Base-by-base conservation (phyloP, 495 filamentous ascomycete genomes). In the Penicillium robsamsonii region DNA sequence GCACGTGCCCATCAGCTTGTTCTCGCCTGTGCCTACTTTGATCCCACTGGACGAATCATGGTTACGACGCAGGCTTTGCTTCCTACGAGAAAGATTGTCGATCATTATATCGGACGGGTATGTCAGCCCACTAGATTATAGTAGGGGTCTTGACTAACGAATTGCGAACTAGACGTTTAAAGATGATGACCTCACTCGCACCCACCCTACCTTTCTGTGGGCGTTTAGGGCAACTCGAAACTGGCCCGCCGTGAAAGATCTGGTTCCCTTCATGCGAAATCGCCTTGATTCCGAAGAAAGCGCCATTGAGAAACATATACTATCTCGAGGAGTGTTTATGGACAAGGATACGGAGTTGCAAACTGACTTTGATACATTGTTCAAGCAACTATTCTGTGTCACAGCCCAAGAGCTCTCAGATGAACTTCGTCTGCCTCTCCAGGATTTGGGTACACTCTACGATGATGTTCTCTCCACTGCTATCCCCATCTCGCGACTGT, bases 341-440 rank as follows among this genome's bases (percentile, higher is more conserved):
- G 67, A 76, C 46, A 66, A 72, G 41, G 72, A 76, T 11, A 74
- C 69, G 4, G 73, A 78, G 38, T n/a, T 73, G 29, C 63, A 70
- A 33, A 64, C 65, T n/a, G 79, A 89, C 55, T 92, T 94, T 60
- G 84, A 88, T 27, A 76, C 85, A 18, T 75, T 90, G 12, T 92
- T 96, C 72, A 87, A 90, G n/a, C 90, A 94, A 54, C 78, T 89
- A 6, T 96, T 96, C 71, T 96, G 91, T 59, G 75, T 90, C 17
- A 84, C 91, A 12, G 91, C 92, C 0, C 79, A 85, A 3, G 82
- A 84, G 40, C 81, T 96, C 12, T 88, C 92, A 10, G 74, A 80
- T 2, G 77, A 81, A 40, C 71, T 93, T 53, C 76, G 87, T 57
- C 75, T 81, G 31, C 74, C 81, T 3, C 67, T 95, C 2, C 76